These are phyloP conservation scores for Helenozyma baotianmanensis DNA, from an alignment of 805 yeast genomes.

Conservation along the genomic window DNA sequence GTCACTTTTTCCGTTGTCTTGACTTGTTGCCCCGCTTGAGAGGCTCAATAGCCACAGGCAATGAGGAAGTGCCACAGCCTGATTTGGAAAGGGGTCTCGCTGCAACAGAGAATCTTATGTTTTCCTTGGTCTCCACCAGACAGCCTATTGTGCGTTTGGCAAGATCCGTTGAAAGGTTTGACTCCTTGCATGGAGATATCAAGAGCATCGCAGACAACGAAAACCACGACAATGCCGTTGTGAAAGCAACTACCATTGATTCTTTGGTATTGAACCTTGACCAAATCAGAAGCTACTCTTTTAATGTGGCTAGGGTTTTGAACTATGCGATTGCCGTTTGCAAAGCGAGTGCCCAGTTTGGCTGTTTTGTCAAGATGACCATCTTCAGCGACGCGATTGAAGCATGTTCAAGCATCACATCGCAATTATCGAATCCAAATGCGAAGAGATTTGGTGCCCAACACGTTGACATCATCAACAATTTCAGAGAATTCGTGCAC, in stretches of 20 bases:
- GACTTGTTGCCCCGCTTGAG: constrained; percentile 81
- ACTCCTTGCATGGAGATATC: constrained; percentile 12
- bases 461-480: constrained; percentile 16
- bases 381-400: constrained; percentile 7
- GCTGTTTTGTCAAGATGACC: constrained; percentile 1
- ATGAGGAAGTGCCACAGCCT: constrained; percentile 69
- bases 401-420: no score
- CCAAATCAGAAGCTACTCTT: constrained; percentile 8
- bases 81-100: constrained; percentile 77
- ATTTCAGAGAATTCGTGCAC: constrained; percentile 17
- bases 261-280: constrained; percentile 17
- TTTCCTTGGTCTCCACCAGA: constrained; percentile 51
- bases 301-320: constrained; percentile 8
- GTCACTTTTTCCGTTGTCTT: constrained; percentile 60
- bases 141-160: constrained; percentile 39
- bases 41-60: constrained; percentile 52
- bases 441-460: constrained; percentile 10
- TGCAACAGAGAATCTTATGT: constrained; percentile 65
- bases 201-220: constrained; percentile 13
- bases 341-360: constrained; percentile 6
- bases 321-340: constrained; percentile 11
- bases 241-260: constrained; percentile 13
- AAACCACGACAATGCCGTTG: constrained; percentile 4
- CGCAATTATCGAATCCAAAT: neutral
- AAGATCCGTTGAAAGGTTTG: constrained; percentile 13